Evolutionary conservation across 495 filamentous ascomycete genomes (phyloP), one percentile per base, ranked within the genome.

Genomic region (Penicillium canariense): DNA sequence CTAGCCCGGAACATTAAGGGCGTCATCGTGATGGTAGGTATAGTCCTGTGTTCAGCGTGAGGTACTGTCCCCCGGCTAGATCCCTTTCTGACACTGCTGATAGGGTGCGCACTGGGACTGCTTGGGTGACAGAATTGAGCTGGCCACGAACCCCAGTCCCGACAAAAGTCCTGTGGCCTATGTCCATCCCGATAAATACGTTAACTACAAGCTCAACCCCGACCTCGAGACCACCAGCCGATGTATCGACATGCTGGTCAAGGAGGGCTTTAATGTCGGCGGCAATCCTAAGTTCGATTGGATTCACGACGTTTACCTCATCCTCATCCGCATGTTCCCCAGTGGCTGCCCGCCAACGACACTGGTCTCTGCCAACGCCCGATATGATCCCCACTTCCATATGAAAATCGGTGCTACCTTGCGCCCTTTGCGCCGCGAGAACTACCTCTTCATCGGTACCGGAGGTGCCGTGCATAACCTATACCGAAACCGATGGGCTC

Each of bases 261-360:
- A 57, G 3, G 74, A 69, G 5, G 79, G 79, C n/a, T 81, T 84
- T 70, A 73, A 80, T 46, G 77, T 71, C 4, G 42, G 62, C 7
- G 63, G 60, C 2, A 82, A 84, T 59, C 28, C 59, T 1, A 73
- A 56, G 0, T 85, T 86, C 59, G 78, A 84, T 56, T 84, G 82
- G 82, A 85, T 85, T 60, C 82, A 85, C 69, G 83, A 86, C 63
- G 82, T 81, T 8, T 85, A 80, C 58, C 74, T 85, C 5, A 79
- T 85, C 50, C 70, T 85, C 23, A 83, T 85, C 57, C 73, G 81
- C 34, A 87, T 85, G 84, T 85, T 85, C 59, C 82, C 83, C 1
- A 20, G 25, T 6, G 71, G 60, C 32, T 82, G 78, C 58, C 82
- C 83, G 18, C 84, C 83, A 0, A 81, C 81, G 0, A 83, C 81